These are phyloP conservation scores for Trametes cinnabarina DNA, from an alignment of 768 basidiomycete species.

Conservation along the genomic window DNA sequence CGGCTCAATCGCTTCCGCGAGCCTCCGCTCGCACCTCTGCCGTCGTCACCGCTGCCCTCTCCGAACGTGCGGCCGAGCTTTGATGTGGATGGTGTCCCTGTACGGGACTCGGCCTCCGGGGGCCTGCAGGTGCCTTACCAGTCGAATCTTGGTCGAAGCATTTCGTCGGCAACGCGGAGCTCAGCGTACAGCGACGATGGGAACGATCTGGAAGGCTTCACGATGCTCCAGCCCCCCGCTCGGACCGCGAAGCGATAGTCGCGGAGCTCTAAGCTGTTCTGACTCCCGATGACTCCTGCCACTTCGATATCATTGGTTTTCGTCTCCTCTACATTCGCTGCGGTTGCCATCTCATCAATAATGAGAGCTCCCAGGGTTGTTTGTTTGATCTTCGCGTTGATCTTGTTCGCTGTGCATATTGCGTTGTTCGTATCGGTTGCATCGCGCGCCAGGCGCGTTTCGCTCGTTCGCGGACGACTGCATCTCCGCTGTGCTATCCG, in stretches of 20 bases:
- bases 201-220: constrained; percentile 6
- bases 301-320: not conserved
- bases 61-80: constrained; percentile 15
- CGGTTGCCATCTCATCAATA: too few species aligned
- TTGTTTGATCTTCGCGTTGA: not conserved
- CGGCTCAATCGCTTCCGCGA: constrained; percentile 18
- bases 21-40: constrained; percentile 27
- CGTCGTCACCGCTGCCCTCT: constrained; percentile 25
- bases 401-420: constrained; percentile 3
- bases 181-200: constrained; percentile 10
- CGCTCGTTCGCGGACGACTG: constrained; percentile 18
- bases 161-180: constrained; percentile 3
- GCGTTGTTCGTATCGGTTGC: not conserved
- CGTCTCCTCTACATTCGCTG: not conserved
- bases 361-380: too few species aligned
- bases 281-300: too few species aligned
- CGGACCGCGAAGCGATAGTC: not conserved
- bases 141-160: not conserved
- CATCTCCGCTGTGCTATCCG: constrained; percentile 10
- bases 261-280: too few species aligned
- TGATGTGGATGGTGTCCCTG: constrained; percentile 2
- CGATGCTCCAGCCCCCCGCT: constrained; percentile 14
- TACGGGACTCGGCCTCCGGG: not conserved
- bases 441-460: constrained; percentile 9
- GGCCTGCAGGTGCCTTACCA: not conserved